Conservation (phyloP, 2,329 filamentous ascomycete genomes). For the Fusarium chuoi region DNA sequence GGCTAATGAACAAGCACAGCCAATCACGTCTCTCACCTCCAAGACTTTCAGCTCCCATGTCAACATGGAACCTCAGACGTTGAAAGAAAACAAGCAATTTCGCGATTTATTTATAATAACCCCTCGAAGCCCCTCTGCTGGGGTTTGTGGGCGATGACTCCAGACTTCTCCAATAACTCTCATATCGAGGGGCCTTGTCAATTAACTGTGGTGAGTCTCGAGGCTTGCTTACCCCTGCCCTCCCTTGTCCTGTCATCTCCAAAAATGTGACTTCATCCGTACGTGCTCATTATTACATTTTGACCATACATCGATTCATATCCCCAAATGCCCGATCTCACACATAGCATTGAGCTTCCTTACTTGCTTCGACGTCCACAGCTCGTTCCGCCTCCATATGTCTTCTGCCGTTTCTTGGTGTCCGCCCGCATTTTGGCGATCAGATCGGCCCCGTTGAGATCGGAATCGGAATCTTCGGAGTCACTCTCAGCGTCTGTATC, state of each 20-base stretch:
- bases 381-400: constrained; percentile 24
- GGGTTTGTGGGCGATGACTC: constrained; percentile 3
- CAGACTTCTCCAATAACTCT: constrained; percentile 3
- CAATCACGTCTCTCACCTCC: constrained; percentile 31
- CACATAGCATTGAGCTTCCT: neutral
- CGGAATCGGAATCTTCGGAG: constrained; percentile 22
- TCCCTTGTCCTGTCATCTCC: neutral
- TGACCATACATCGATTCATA: neutral
- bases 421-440: constrained; percentile 27
- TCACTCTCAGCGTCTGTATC: constrained; percentile 35
- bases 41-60: constrained; percentile 5
- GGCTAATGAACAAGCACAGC: constrained; percentile 37
- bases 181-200: constrained; percentile 7
- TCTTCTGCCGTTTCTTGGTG: constrained; percentile 15
- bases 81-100: constrained; percentile 33
- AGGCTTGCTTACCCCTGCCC: neutral
- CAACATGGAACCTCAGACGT: neutral
- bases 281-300: constrained; percentile 12
- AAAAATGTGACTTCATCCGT: constrained; percentile 19
- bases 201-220: neutral
- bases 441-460: constrained; percentile 11
- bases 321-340: constrained; percentile 2
- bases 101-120: constrained; percentile 12
- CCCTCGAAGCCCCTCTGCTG: constrained; percentile 7
- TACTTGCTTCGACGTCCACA: constrained; percentile 20